phyloP scores from a whole-genome alignment of 1,139 yeast species.

The Magnusiomyces sp. region DNA sequence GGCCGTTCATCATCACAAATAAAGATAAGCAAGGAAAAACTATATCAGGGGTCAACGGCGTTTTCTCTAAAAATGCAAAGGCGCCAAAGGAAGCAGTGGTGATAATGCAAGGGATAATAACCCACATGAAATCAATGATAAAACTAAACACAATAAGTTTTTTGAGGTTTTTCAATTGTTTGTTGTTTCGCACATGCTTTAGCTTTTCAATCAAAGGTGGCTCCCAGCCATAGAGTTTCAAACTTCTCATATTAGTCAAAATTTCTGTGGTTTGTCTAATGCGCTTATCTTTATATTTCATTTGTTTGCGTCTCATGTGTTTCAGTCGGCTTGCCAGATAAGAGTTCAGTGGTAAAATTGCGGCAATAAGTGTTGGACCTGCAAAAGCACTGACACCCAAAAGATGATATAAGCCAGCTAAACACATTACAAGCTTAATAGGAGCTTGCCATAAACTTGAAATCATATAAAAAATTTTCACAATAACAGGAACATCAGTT shows the following conservation, averaged over 20 bases:
- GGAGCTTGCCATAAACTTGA: constrained; percentile 55
- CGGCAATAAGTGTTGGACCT: constrained; percentile 45
- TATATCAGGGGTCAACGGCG: constrained; percentile 58
- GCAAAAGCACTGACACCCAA: constrained; percentile 56
- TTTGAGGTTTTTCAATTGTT: constrained; percentile 68
- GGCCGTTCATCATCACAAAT: constrained; percentile 50
- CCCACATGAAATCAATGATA: constrained; percentile 50
- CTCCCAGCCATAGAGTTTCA: constrained; percentile 73
- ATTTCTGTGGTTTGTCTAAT: constrained; percentile 59
- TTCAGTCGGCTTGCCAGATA: constrained; percentile 42
- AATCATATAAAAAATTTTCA: constrained; percentile 43
- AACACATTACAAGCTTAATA: constrained; percentile 44
- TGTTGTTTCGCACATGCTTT: constrained; percentile 65
- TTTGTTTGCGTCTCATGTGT: constrained; percentile 46
- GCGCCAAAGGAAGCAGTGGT: constrained; percentile 57
- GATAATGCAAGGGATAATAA: constrained; percentile 55
- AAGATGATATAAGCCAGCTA: constrained; percentile 47
- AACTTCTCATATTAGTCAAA: constrained; percentile 53
- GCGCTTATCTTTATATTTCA: constrained; percentile 58
- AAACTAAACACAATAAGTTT: constrained; percentile 38
- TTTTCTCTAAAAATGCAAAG: constrained; percentile 30
- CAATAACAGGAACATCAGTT: constrained; percentile 65
- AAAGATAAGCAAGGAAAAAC: constrained; percentile 65
- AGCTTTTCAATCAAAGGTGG: constrained; percentile 47
- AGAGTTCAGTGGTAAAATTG: constrained; percentile 54